phyloP scores from a whole-genome alignment of 306 rosid genomes.

The Quercus agrifolia region DNA sequence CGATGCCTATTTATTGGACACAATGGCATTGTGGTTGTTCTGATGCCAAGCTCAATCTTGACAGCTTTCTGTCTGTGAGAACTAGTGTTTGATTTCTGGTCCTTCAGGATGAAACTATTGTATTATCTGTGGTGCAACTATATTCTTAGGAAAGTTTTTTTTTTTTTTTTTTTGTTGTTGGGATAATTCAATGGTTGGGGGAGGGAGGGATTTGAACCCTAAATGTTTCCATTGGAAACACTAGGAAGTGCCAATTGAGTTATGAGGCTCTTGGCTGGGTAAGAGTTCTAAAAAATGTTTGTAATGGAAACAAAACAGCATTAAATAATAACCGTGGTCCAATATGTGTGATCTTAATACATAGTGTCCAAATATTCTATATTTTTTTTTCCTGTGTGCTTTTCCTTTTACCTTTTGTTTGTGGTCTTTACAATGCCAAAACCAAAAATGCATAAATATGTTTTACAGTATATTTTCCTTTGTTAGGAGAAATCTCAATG shows the following conservation, averaged over 20 bases:
- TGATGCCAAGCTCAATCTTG: conserved; percentile 4
- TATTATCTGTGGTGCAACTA: neutral
- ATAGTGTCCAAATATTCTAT: neutral
- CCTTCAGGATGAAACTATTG: neutral
- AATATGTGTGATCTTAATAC: neutral
- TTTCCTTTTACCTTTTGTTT: neutral
- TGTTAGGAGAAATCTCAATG: neutral
- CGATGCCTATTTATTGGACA: too few species aligned
- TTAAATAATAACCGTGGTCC: neutral
- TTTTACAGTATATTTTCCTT: neutral
- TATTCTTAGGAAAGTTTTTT: neutral
- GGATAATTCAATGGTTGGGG: too few species aligned
- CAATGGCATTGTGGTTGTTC: neutral
- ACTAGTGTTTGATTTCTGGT: neutral
- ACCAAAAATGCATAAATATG: neutral
- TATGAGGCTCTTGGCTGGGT: neutral
- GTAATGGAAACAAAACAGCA: neutral
- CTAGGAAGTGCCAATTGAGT: too few species aligned
- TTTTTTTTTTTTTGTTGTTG: too few species aligned
- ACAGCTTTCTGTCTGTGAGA: neutral
- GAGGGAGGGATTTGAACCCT: too few species aligned
- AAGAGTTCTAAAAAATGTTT: neutral
- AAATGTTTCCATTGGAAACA: too few species aligned
- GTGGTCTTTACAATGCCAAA: neutral
- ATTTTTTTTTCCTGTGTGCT: neutral